phyloP scores from a whole-genome alignment of 1,284 basidiomycete species.

The Rhizoctonia solani region DNA sequence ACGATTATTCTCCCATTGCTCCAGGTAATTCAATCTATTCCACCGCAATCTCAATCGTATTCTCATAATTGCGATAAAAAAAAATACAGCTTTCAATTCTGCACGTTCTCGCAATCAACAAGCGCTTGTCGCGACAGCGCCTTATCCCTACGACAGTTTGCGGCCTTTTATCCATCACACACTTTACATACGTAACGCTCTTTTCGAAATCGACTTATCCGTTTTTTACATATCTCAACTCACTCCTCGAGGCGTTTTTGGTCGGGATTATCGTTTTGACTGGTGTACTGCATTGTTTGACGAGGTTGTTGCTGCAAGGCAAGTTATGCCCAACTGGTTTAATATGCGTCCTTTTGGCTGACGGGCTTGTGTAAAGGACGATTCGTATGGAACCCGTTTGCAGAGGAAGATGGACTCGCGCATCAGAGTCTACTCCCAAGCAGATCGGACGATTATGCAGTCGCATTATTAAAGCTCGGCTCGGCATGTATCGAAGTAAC shows the following conservation, averaged over 20 bases:
- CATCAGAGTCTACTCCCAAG: conserved; percentile 49
- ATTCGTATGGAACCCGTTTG: conserved; percentile 48
- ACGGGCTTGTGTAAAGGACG: no score
- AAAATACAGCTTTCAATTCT: conserved; percentile 58
- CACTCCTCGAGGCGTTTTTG: conserved; percentile 66
- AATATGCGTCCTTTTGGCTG: no score
- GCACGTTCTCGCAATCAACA: conserved; percentile 64
- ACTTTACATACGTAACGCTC: conserved; percentile 67
- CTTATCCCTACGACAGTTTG: conserved; percentile 66
- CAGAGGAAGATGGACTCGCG: conserved; percentile 44
- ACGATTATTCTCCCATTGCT: conserved; percentile 69
- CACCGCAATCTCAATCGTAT: conserved; percentile 27
- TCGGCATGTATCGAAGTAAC: conserved; percentile 75
- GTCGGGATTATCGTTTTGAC: conserved; percentile 60
- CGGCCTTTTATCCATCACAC: conserved; percentile 60
- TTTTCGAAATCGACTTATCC: conserved; percentile 58
- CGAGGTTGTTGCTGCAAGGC: conserved; percentile 68
- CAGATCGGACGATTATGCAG: conserved; percentile 72
- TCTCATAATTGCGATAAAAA: neutral
- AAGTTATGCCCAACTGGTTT: no score
- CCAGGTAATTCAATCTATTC: conserved; percentile 51
- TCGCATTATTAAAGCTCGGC: conserved; percentile 68
- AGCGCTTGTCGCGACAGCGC: conserved; percentile 62
- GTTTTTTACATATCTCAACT: conserved; percentile 70
- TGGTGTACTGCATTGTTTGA: conserved; percentile 59